These are phyloP conservation scores for Cryptococcus amylolentus DNA, from an alignment of 1,284 basidiomycete genomes.

Conservation along the genomic window DNA sequence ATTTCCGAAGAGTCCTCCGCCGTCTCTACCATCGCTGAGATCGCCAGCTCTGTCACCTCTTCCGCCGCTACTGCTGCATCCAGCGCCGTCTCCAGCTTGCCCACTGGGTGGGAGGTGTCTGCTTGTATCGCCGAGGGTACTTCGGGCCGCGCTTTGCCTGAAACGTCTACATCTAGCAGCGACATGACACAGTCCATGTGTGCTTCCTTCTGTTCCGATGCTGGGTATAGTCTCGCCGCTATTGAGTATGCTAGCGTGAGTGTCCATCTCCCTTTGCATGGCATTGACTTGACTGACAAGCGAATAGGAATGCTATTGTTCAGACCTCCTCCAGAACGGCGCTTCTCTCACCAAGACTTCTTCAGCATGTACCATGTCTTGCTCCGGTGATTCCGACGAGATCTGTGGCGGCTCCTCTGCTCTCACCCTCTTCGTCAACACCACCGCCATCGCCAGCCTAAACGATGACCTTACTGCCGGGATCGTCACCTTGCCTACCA, in stretches of 20 bases:
- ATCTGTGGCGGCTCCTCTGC: neutral
- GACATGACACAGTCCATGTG: conserved; percentile 29
- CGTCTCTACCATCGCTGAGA: neutral
- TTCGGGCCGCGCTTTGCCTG: conserved; percentile 24
- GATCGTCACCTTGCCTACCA: conserved; percentile 7
- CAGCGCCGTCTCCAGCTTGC: conserved; percentile 5
- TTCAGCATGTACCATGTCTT: conserved; percentile 27
- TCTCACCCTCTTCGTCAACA: neutral
- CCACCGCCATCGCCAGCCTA: conserved; percentile 7
- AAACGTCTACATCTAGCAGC: conserved; percentile 11
- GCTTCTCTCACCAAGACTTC: conserved; percentile 17
- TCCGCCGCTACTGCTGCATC: conserved; percentile 3
- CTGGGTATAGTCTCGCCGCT: conserved; percentile 30
- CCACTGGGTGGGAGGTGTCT: conserved; percentile 18
- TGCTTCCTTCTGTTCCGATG: conserved; percentile 23
- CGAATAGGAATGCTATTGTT: conserved; percentile 31
- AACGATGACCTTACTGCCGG: conserved; percentile 16
- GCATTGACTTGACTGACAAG: conserved; percentile 17
- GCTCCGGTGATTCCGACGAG: conserved; percentile 20
- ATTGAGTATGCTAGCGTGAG: conserved; percentile 26
- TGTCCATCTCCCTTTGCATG: neutral
- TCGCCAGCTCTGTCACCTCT: neutral
- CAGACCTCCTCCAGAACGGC: conserved; percentile 18
- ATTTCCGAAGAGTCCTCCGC: neutral
- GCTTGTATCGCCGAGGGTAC: conserved; percentile 22